Evolutionary conservation across 2,329 filamentous ascomycete species (phyloP), one percentile per base, ranked within the genome.

Genomic region (Fusarium staphyleae): DNA sequence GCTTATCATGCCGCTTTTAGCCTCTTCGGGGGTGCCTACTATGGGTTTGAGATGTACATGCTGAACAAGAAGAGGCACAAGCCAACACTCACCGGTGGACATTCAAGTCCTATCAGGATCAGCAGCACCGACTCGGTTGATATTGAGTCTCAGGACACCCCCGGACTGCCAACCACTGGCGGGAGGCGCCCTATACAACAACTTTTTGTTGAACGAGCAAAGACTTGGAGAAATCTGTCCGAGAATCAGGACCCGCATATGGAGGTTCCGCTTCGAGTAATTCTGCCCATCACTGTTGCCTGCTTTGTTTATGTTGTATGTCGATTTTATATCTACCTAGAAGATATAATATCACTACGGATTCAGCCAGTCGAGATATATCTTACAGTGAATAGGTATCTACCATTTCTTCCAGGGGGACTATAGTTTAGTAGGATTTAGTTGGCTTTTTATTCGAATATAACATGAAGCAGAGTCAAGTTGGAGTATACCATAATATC

Each of bases 1-100:
- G 30, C 52, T 5, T 62, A 60, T 14, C 57, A 66, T 28, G 46
- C 59, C 12, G 29, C 26, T 2, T 57, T 52, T 32, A 33, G 41
- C 19, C n/a, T 48, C 11, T 22, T 30, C 15, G 47, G 46, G 6
- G 52, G 41, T 3, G n/a, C 15, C 7, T 47, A 48, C 12, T 47
- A 47, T 19, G 11, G 22, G 16, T 15, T 55, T 24, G 22, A 44
- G 13, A 44, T 49, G 36, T 18, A 7, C 4, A 3, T 22, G 6
- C 10, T 33, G 5, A 26, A 42, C 19, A 8, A 24, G 18, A 35
- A 24, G 24, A 15, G 33, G 11, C n/a, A n/a, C n/a, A 9, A 3
- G 28, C 29, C 10, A 16, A 18, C 14, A n/a, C n/a, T n/a, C n/a
- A n/a, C n/a, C n/a, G n/a, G n/a, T n/a, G n/a, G 33, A 14, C 13